Base-by-base conservation (phyloP, 805 yeast species). In the Metschnikowia rubicola region DNA sequence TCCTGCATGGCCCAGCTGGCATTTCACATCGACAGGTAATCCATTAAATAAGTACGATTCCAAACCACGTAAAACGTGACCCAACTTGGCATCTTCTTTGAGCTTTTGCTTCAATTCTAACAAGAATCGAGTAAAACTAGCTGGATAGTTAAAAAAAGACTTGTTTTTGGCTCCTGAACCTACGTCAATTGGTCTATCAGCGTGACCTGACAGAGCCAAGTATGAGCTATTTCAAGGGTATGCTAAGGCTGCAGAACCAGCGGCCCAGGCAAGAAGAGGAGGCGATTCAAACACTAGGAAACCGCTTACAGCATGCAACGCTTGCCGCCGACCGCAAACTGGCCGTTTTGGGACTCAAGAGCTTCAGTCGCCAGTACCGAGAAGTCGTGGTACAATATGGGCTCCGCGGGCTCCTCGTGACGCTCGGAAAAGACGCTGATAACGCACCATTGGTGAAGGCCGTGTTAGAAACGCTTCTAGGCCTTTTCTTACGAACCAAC, bases 381-480 rank as follows among this genome's bases (percentile, higher is more conserved):
- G 99, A 94, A 65, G 74, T 84, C 2, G 97, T 94, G 2, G 88
- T 91, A 39, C 95, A 96, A 32, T 80, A 84, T 50, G 97, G 96
- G 2, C 71, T 91, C 31, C 74, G 89, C 47, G 87, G 90, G 1
- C 69, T 94, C 43, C 75, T 94, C 12, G 64, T 71, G 21, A 81
- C 91, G 0, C 68, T 94, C 42, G 68, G 70, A 34, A 79, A 80
- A 37, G 97, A 88, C 62, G 57, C 69, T 2, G 78, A 76, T n/a
- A 96, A 89, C 60, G 72, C 78, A 4, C 88, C 81, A 35, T 80
- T 86, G 10, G 81, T 86, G 26, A 84, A 84, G 55, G 91, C 96
- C 0, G 77, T 89, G 10, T 67, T 94, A 42, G 99, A 94, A 64
- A 89, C 98, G 1, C 71, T 94, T 13, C 64, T 94, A 39, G 84